Evolutionary conservation across 116 monocot species (phyloP).

Genomic region (Phalaenopsis hybrid): DNA sequence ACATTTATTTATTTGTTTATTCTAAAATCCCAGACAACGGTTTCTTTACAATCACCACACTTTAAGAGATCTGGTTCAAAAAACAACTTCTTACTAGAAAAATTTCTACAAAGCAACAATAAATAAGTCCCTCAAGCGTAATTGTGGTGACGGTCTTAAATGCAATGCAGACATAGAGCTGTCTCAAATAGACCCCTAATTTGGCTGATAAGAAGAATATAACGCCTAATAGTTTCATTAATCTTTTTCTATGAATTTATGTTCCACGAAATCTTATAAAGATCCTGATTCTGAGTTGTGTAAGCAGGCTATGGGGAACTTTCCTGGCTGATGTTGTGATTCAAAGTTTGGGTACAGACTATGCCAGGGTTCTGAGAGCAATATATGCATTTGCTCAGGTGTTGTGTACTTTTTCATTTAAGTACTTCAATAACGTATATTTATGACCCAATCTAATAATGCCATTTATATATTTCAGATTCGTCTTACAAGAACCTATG

Average conservation of each 20-base stretch:
- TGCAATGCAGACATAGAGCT: no score
- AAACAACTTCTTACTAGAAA: no score
- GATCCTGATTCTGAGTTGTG: background rate
- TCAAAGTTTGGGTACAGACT: constrained; percentile 96
- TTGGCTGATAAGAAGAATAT: background rate
- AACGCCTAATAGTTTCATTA: background rate
- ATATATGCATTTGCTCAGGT: constrained; percentile 98
- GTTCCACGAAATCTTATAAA: background rate
- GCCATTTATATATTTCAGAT: background rate
- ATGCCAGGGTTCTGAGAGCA: constrained; percentile 84
- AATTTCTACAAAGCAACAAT: no score
- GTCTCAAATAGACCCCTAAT: background rate
- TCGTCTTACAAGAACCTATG: constrained; percentile 8
- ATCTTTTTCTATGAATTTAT: background rate
- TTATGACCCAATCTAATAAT: background rate
- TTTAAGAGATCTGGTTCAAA: no score
- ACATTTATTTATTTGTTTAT: no score
- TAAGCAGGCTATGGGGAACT: constrained; percentile 86
- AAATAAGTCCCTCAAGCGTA: no score
- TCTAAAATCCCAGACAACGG: no score
- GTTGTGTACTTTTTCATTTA: background rate
- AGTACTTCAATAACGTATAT: background rate
- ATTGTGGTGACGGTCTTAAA: no score
- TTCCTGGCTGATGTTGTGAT: constrained; percentile 86
- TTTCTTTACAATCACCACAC: no score